Percentiles rank a stretch among this genome's conserved stretches.
Evolutionary conservation across 2,329 filamentous ascomycete genomes (phyloP).

Genomic region (Aspergillus brunneoviolaceus): DNA sequence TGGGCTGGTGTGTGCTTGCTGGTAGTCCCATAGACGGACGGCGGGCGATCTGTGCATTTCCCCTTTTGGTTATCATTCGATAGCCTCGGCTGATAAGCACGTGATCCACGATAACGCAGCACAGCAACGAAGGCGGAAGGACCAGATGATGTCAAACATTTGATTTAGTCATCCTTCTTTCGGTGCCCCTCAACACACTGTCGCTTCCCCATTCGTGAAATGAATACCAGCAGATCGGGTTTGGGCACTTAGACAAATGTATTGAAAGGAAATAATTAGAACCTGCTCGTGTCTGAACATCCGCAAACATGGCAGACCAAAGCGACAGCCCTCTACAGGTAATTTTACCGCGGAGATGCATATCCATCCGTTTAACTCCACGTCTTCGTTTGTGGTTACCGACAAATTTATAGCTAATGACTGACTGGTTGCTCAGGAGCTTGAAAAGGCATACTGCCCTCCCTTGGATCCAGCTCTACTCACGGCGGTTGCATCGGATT

Average conservation of each 20-base stretch:
- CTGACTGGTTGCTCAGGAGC: slow-evolving; percentile 26
- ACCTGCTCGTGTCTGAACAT: neutral
- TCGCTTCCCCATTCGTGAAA: neutral
- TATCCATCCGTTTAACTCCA: neutral
- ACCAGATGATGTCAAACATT: neutral
- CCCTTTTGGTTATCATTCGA: no score
- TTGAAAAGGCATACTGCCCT: slow-evolving; percentile 69
- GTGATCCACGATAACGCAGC: neutral
- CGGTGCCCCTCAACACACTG: neutral
- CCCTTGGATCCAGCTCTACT: slow-evolving; percentile 76
- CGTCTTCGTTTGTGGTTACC: neutral
- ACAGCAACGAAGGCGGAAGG: neutral
- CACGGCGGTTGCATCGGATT: slow-evolving; percentile 72
- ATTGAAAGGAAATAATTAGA: neutral
- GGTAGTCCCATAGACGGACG: no score
- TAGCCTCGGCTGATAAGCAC: neutral
- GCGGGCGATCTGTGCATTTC: no score
- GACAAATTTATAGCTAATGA: neutral
- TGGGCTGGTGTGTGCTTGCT: no score
- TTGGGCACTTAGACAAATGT: neutral
- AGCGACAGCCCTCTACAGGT: neutral
- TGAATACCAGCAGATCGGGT: neutral
- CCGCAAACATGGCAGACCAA: neutral
- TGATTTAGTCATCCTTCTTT: neutral
- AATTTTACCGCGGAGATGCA: neutral